Conservation (phyloP, 208 protist species). For the Jaenimonas drosophilae region DNA sequence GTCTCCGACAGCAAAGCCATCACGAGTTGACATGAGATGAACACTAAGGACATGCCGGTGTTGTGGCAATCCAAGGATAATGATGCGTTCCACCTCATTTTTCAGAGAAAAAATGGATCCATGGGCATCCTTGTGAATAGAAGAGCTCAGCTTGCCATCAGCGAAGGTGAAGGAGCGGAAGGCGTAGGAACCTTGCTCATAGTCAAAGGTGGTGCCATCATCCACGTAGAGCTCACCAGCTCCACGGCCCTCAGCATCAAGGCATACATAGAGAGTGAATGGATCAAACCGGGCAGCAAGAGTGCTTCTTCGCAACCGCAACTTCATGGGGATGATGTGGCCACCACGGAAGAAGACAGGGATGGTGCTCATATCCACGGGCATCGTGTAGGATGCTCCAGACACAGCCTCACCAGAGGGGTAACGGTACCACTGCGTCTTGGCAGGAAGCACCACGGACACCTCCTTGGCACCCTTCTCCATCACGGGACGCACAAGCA, state of each 20-base stretch:
- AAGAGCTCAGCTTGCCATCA: constrained; percentile 19
- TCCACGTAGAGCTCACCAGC: constrained; percentile 69
- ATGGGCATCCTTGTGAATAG: too few species aligned
- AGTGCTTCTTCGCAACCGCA: constrained; percentile 84
- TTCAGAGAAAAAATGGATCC: background rate
- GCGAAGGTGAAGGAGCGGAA: constrained; percentile 46
- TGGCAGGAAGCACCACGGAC: constrained; percentile 71
- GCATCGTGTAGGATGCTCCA: constrained; percentile 12
- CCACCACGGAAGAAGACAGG: constrained; percentile 92
- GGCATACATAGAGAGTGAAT: constrained; percentile 89
- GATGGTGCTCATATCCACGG: constrained; percentile 79
- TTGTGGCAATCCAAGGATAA: too few species aligned
- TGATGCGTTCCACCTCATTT: too few species aligned
- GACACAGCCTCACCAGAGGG: constrained; percentile 25
- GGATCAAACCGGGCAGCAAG: constrained; percentile 80
- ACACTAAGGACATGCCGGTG: too few species aligned
- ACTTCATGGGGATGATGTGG: constrained; percentile 86
- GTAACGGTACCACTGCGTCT: constrained; percentile 67
- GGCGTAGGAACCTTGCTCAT: constrained; percentile 36
- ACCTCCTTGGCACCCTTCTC: constrained; percentile 23
- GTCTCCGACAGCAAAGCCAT: too few species aligned
- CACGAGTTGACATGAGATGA: too few species aligned
- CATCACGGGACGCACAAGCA: constrained; percentile 89
- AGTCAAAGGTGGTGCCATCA: constrained; percentile 62
- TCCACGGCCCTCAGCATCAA: constrained; percentile 56